A percentile compares a stretch with the other conserved stretches of the same genome.
phyloP scores from a whole-genome alignment of 306 rosid species.

The Fragaria nilgerrensis region DNA sequence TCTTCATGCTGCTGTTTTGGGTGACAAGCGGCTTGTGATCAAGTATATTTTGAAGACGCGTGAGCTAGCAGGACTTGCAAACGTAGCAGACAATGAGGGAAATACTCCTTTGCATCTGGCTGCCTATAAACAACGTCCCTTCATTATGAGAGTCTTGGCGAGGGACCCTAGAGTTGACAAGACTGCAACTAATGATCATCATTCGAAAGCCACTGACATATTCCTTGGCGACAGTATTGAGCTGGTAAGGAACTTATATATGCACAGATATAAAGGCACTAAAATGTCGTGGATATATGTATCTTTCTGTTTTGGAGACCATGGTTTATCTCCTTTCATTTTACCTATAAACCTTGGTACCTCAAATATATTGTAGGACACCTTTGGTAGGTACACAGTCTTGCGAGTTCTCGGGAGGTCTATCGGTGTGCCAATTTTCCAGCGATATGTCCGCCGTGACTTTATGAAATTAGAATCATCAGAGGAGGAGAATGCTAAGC shows the following conservation, averaged over 20 bases:
- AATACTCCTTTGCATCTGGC: neutral
- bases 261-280: too few species aligned
- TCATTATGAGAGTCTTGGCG: neutral
- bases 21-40: neutral
- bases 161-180: neutral
- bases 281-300: too few species aligned
- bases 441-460: neutral
- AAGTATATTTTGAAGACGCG: neutral
- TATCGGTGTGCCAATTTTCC: neutral
- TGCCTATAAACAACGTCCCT: rapidly evolving
- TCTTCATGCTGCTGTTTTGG: neutral
- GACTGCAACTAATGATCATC: neutral
- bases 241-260: neutral
- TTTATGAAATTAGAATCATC: neutral
- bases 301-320: too few species aligned
- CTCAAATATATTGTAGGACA: too few species aligned
- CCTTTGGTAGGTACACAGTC: too few species aligned
- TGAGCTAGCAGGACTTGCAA: neutral
- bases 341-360: neutral
- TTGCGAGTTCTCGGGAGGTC: neutral
- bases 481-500: neutral
- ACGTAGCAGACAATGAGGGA: neutral
- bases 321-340: too few species aligned
- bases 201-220: neutral
- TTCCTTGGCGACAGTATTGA: neutral